Base-by-base conservation (phyloP, 1,284 basidiomycete species). In the Dichomitus squalens region DNA sequence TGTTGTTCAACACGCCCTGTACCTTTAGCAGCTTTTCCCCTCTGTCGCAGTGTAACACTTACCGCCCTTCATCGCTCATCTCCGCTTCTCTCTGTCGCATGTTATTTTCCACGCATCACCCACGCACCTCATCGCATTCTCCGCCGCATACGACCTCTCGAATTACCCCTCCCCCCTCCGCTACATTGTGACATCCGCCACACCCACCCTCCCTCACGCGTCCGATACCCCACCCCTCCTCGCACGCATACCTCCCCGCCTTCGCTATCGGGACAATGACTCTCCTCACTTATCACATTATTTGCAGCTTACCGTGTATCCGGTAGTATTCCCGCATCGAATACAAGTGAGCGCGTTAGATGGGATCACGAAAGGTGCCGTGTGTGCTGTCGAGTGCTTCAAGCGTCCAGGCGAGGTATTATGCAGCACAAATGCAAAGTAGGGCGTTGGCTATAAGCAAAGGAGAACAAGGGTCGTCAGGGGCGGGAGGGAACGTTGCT, bases 261-360 rank as follows among this genome's bases (percentile, higher is more conserved):
- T 18, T 36, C 44, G 51, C 39, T 29, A 27, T 34, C 14, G 36
- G 55, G 55, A 53, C 55, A 48, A 31, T 31, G 29, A 18, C 50
- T 49, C 55, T 59, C 57, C 56, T 64, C 65, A 67, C 59, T 67
- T 67, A 67, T 67, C 52, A 67, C 64, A 65, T 67, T 67, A 67
- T 67, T 64, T 64, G 61, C 64, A 52, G 58, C 55, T 55, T 59
- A 61, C 57, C 63, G 50, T 52, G 50, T 60, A 43, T 25, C 59
- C 43, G 60, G 58, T 55, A 49, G n/a, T 57, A 52, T 27, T 18
- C 33, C 51, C 58, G 57, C 58, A 58, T 49, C 57, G 63, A 65
- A 67, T 66, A 59, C 63, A 65, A 67, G 61, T 58, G 55, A 53
- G 60, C 60, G 60, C 60, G 60, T n/a, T 62, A 64, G 60, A 63